Evolutionary conservation across 768 basidiomycete species (phyloP).

Genomic region (Rhodosporidiobolus odoratus): DNA sequence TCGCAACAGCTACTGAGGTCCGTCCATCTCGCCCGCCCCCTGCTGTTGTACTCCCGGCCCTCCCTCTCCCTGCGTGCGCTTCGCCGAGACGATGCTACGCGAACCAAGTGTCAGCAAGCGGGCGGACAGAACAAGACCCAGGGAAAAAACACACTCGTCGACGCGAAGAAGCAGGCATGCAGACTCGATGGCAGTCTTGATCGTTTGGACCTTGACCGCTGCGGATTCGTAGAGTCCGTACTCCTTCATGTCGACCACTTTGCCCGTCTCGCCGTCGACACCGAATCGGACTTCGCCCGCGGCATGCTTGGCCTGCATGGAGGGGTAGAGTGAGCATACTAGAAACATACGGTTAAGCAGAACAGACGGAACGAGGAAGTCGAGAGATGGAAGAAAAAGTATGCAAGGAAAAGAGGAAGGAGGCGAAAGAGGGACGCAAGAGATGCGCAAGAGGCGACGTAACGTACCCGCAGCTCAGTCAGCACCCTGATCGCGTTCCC

Average conservation of each 20-base stretch:
- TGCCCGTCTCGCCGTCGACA: slow-evolving; percentile 91
- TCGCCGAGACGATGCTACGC: slow-evolving; percentile 36
- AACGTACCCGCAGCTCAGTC: slow-evolving; percentile 82
- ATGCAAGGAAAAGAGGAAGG: too few species aligned
- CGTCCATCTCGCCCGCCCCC: slow-evolving; percentile 14
- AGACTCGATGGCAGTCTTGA: slow-evolving; percentile 88
- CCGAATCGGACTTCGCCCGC: slow-evolving; percentile 87
- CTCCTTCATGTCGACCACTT: slow-evolving; percentile 88
- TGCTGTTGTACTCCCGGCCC: slow-evolving; percentile 23
- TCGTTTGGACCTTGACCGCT: slow-evolving; percentile 93
- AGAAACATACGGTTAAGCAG: not conserved
- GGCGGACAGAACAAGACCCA: too few species aligned
- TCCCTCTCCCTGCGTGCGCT: slow-evolving; percentile 34
- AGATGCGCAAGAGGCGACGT: too few species aligned
- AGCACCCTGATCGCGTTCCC: slow-evolving; percentile 89
- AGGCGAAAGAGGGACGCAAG: not conserved
- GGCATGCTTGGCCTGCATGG: slow-evolving; percentile 79
- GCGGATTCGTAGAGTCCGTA: slow-evolving; percentile 94
- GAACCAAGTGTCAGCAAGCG: not conserved
- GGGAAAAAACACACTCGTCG: slow-evolving; percentile 30
- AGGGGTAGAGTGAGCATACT: not conserved
- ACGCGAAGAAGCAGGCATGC: slow-evolving; percentile 38
- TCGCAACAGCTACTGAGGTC: not conserved
- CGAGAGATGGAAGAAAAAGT: not conserved
- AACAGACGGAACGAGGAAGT: not conserved